phyloP scores from a whole-genome alignment of 306 rosid genomes.

The Sindora glabra region DNA sequence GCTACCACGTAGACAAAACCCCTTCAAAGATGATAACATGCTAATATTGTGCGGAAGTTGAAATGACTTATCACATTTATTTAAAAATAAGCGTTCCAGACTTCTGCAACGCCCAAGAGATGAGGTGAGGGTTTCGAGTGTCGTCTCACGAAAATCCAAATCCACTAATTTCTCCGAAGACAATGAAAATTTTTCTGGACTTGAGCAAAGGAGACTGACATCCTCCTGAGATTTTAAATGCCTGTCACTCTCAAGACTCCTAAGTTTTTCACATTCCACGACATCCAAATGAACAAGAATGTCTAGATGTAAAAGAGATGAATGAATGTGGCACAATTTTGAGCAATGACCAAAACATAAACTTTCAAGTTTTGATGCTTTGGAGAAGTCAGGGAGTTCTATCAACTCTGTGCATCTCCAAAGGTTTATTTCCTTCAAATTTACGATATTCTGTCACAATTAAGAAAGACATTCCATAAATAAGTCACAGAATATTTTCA shows the following conservation, averaged over 20 bases:
- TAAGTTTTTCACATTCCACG: not conserved
- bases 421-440: conserved; percentile 6
- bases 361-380: conserved; percentile 9
- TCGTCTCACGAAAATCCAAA: not conserved
- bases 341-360: conserved; percentile 8
- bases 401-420: not conserved
- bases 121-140: not conserved
- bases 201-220: not conserved
- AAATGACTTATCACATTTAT: not conserved
- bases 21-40: not conserved
- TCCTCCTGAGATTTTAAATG: not conserved
- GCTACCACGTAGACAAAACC: conserved; percentile 6
- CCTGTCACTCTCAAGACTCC: not conserved
- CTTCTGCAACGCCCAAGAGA: not conserved
- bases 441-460: not conserved
- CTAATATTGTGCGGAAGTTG: conserved; percentile 5
- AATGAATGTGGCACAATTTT: not conserved
- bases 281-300: conserved; percentile 7
- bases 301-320: not conserved
- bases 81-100: not conserved
- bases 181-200: conserved; percentile 3
- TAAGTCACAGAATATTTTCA: not conserved
- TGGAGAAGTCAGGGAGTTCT: conserved; percentile 1
- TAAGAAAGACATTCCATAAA: not conserved
- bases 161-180: not conserved